A percentile compares a stretch with the other conserved stretches of the same genome.
Evolutionary conservation across 345 rosid genomes (phyloP).

Genomic region (Geranium rotundifolium): DNA sequence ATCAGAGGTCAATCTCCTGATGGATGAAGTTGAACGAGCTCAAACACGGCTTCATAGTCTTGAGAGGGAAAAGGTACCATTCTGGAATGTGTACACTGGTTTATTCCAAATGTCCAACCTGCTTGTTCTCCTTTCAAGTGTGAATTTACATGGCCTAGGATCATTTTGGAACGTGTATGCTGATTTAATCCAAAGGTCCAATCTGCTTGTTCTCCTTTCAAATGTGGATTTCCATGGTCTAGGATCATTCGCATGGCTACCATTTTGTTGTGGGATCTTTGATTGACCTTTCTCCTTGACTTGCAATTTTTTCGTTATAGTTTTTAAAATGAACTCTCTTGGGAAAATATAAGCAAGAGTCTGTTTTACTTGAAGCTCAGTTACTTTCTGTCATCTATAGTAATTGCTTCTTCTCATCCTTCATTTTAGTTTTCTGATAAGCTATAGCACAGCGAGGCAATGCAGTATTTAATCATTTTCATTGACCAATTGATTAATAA

Average conservation of each 20-base stretch:
- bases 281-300: too few species aligned
- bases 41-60: constrained; percentile 87
- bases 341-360: too few species aligned
- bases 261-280: too few species aligned
- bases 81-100: constrained; percentile 2
- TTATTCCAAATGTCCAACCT: not conserved
- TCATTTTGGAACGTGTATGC: too few species aligned
- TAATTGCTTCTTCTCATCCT: not conserved
- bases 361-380: not conserved
- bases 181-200: too few species aligned
- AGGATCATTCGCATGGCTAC: too few species aligned
- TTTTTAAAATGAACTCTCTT: too few species aligned
- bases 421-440: not conserved
- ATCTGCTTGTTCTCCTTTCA: too few species aligned
- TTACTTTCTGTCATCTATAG: not conserved
- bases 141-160: too few species aligned
- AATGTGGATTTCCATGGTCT: too few species aligned
- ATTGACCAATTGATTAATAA: not conserved
- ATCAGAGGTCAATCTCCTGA: constrained; percentile 80
- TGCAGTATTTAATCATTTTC: not conserved
- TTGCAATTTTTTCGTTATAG: too few species aligned
- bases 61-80: constrained; percentile 85
- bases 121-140: not conserved
- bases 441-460: not conserved
- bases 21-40: constrained; percentile 99